phyloP scores from a whole-genome alignment of 495 filamentous ascomycete species.

The Penicillium daleae region DNA sequence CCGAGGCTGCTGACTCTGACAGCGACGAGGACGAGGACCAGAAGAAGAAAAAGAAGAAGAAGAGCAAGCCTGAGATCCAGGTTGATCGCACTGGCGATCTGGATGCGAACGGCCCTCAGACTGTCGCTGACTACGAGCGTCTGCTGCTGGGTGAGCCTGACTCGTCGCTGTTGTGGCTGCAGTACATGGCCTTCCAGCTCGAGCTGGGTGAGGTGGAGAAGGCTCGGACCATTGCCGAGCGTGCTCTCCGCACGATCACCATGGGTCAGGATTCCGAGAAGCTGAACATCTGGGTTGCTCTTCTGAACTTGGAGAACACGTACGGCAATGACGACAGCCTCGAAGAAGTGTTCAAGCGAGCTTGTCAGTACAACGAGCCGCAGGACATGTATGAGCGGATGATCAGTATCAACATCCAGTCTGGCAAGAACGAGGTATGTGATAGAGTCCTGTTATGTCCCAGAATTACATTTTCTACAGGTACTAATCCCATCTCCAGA shows the following conservation, averaged over 20 bases:
- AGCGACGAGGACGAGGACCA: conserved; percentile 57
- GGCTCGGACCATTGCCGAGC: conserved; percentile 84
- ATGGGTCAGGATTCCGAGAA: conserved; percentile 88
- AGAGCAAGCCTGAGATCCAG: conserved; percentile 76
- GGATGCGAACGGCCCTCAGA: conserved; percentile 87
- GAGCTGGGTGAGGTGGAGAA: conserved; percentile 84
- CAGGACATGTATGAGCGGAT: conserved; percentile 88
- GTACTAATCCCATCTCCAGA: conserved; percentile 56
- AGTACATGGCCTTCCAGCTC: conserved; percentile 97
- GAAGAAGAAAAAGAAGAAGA: conserved; percentile 76
- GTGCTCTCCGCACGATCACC: conserved; percentile 85
- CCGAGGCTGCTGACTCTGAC: conserved; percentile 45
- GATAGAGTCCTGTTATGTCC: not conserved
- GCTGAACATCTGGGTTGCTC: conserved; percentile 90
- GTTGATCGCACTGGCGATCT: conserved; percentile 88
- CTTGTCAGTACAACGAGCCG: conserved; percentile 91
- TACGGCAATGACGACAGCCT: conserved; percentile 86
- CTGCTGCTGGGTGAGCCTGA: conserved; percentile 90
- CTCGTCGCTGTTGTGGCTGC: conserved; percentile 85
- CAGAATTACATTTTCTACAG: not conserved
- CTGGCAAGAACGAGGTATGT: conserved; percentile 70
- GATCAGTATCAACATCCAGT: conserved; percentile 92
- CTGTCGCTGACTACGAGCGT: conserved; percentile 87
- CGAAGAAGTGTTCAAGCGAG: conserved; percentile 86
- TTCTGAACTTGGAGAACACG: conserved; percentile 90